These are phyloP conservation scores for Metschnikowia drakensbergensis DNA, from an alignment of 805 yeast genomes.

Conservation along the genomic window DNA sequence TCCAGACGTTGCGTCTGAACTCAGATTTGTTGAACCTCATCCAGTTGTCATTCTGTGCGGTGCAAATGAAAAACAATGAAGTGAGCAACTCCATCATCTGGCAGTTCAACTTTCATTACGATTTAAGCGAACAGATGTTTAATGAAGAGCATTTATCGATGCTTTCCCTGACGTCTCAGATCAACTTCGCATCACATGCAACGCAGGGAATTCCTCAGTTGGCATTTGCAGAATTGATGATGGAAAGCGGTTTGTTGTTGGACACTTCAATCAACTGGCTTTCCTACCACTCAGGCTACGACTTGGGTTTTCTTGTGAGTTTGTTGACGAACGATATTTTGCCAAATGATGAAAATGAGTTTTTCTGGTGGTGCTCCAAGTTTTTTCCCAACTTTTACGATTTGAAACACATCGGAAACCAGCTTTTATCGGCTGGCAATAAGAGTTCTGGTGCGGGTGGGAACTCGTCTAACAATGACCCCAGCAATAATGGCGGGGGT, in stretches of 20 bases:
- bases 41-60: slow-evolving; percentile 55
- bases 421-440: slow-evolving; percentile 23
- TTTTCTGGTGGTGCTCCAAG: slow-evolving; percentile 61
- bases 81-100: slow-evolving; percentile 75
- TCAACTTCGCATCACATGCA: slow-evolving; percentile 73
- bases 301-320: slow-evolving; percentile 82
- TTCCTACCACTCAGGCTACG: slow-evolving; percentile 91
- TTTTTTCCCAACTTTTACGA: slow-evolving; percentile 85
- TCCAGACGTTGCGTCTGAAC: slow-evolving; percentile 89
- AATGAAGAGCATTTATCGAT: slow-evolving; percentile 80
- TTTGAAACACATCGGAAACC: slow-evolving; percentile 54
- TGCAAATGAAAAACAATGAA: slow-evolving; percentile 35
- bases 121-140: slow-evolving; percentile 74
- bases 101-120: slow-evolving; percentile 92
- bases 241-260: slow-evolving; percentile 80
- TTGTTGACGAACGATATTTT: slow-evolving; percentile 69
- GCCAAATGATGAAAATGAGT: slow-evolving; percentile 79
- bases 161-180: slow-evolving; percentile 70
- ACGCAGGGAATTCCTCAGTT: slow-evolving; percentile 73
- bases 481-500: not conserved
- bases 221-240: slow-evolving; percentile 78
- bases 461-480: slow-evolving; percentile 4
- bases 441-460: slow-evolving; percentile 3
- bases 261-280: slow-evolving; percentile 76
- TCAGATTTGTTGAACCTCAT: slow-evolving; percentile 82